phyloP scores from a whole-genome alignment of 2,329 filamentous ascomycete species.

The Fusarium fujikuroi region DNA sequence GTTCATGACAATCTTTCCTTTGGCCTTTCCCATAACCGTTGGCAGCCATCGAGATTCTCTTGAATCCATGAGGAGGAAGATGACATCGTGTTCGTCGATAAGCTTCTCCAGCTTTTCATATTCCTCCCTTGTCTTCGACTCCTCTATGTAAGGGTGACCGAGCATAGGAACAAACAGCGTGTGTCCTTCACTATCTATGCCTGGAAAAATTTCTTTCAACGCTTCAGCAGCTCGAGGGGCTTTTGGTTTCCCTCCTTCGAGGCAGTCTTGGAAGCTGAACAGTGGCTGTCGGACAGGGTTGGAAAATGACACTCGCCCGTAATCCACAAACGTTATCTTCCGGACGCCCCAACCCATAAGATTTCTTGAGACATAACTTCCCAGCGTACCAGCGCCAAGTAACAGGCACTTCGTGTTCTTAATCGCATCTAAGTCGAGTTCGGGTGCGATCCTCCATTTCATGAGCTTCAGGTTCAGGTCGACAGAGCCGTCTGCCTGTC shows the following conservation, averaged over 20 bases:
- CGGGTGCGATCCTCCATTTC: conserved; percentile 96
- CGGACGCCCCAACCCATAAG: conserved; percentile 95
- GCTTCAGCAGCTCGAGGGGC: conserved; percentile 83
- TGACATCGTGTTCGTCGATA: conserved; percentile 85
- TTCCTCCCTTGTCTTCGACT: conserved; percentile 74
- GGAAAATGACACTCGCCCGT: conserved; percentile 91
- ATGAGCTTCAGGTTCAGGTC: conserved; percentile 97
- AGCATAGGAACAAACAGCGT: conserved; percentile 93
- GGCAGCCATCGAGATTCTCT: conserved; percentile 95
- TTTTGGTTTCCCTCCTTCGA: conserved; percentile 85
- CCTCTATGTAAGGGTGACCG: conserved; percentile 85
- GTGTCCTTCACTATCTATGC: conserved; percentile 83
- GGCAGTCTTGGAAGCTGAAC: conserved; percentile 89
- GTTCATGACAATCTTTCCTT: conserved; percentile 95
- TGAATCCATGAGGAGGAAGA: conserved; percentile 98
- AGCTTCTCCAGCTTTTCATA: conserved; percentile 80
- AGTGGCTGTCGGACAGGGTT: conserved; percentile 96
- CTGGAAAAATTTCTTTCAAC: conserved; percentile 87
- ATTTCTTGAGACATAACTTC: conserved; percentile 91
- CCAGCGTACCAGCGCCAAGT: conserved; percentile 90
- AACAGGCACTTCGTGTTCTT: conserved; percentile 91
- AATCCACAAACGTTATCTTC: conserved; percentile 96
- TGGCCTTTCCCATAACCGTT: conserved; percentile 93
- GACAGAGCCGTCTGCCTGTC: conserved; percentile 91
- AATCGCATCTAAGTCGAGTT: conserved; percentile 86